Conservation (phyloP, 495 filamentous ascomycete species). For the Talaromyces thailandensis region DNA sequence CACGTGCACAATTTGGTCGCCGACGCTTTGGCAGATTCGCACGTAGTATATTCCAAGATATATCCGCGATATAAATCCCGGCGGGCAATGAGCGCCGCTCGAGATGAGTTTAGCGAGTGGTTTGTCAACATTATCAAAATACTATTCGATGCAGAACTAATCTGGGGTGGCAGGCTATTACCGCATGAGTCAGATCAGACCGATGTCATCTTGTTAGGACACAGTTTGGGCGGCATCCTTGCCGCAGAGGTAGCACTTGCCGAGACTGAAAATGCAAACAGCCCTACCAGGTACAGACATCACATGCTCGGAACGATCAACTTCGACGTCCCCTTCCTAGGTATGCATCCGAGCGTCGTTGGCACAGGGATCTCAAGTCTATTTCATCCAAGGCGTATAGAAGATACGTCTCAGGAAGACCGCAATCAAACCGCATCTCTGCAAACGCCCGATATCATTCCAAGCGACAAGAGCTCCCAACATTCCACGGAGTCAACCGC, state of each 20-base stretch:
- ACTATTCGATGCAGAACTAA: slow-evolving; percentile 4
- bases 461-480: not conserved
- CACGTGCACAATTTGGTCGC: slow-evolving; percentile 76
- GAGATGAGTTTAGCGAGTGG: slow-evolving; percentile 78
- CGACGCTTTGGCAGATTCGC: slow-evolving; percentile 56
- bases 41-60: slow-evolving; percentile 80
- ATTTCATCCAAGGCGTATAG: slow-evolving; percentile 48
- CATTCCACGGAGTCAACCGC: not conserved
- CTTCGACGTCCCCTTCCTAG: slow-evolving; percentile 80
- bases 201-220: slow-evolving; percentile 78
- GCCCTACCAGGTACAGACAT: slow-evolving; percentile 40
- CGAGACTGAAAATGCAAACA: slow-evolving; percentile 21
- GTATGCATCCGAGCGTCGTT: slow-evolving; percentile 83
- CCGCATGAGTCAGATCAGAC: slow-evolving; percentile 67
- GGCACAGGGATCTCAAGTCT: slow-evolving; percentile 68
- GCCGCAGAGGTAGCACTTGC: slow-evolving; percentile 70
- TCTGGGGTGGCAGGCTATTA: slow-evolving; percentile 44
- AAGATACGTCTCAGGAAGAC: slow-evolving; percentile 3
- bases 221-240: slow-evolving; percentile 84
- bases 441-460: not conserved
- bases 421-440: not conserved
- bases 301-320: slow-evolving; percentile 74
- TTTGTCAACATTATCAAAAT: slow-evolving; percentile 17
- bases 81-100: slow-evolving; percentile 60
- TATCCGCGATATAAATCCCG: slow-evolving; percentile 88